phyloP scores from a whole-genome alignment of 2,329 filamentous ascomycete species.

The Ceratocystis huliohia region DNA sequence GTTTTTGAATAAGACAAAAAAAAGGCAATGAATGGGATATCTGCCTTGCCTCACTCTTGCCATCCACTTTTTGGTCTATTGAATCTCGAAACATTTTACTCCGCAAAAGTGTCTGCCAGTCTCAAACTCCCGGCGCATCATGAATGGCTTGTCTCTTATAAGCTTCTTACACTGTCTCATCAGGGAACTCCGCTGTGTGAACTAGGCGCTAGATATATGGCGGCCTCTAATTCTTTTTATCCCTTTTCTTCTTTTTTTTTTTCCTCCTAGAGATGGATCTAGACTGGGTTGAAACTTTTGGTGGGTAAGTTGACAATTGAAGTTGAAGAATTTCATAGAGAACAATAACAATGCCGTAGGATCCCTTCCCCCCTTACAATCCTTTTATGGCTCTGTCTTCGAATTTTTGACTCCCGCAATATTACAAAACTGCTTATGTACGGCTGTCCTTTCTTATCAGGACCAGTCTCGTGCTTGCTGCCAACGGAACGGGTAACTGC shows the following conservation, averaged over 20 bases:
- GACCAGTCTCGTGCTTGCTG: neutral
- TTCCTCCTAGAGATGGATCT: neutral
- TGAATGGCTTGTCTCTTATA: neutral
- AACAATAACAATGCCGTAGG: neutral
- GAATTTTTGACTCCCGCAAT: neutral
- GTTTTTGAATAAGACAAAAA: no score
- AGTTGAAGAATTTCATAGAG: neutral
- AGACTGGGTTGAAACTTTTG: neutral
- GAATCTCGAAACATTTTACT: neutral
- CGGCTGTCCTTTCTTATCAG: neutral
- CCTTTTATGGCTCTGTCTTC: neutral
- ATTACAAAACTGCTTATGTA: neutral
- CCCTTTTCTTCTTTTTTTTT: neutral
- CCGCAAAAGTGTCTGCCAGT: neutral
- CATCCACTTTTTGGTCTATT: neutral
- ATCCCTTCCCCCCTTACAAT: neutral
- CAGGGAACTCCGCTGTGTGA: neutral
- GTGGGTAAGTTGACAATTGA: neutral
- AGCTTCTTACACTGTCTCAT: neutral
- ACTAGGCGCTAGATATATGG: neutral
- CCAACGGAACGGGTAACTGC: neutral
- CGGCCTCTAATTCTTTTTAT: neutral
- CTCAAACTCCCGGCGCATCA: slow-evolving; percentile 5
- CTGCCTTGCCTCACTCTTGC: neutral
- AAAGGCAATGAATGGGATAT: neutral